Evolutionary conservation across 148 eudicot species (phyloP).

Genomic region (Chenopodium album): DNA sequence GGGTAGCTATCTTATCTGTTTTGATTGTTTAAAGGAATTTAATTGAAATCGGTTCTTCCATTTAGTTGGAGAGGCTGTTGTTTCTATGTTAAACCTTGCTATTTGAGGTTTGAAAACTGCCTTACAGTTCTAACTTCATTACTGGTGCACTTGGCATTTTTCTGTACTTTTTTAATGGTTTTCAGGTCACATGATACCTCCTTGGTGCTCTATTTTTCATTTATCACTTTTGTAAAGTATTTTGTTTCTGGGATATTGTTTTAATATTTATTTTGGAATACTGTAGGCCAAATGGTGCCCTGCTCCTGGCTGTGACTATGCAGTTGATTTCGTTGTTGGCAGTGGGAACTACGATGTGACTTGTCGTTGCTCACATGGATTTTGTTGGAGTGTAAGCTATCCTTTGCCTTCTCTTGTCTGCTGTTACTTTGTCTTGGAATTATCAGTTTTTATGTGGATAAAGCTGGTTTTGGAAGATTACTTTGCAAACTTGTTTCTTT

Average conservation of each 20-base stretch:
- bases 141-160: background rate
- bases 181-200: background rate
- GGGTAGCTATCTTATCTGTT: background rate
- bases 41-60: background rate
- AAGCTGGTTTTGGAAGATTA: background rate
- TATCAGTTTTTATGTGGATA: background rate
- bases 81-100: background rate
- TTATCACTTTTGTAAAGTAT: background rate
- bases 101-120: background rate
- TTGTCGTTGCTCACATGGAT: slow-evolving; percentile 69
- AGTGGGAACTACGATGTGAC: slow-evolving; percentile 73
- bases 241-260: background rate
- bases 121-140: background rate
- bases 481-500: background rate
- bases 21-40: no score
- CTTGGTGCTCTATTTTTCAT: background rate
- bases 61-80: background rate
- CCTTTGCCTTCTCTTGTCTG: slow-evolving; percentile 2
- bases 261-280: background rate
- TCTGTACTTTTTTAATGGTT: background rate
- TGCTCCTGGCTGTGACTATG: slow-evolving; percentile 89
- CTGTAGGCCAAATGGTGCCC: slow-evolving; percentile 90
- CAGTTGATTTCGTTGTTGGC: slow-evolving; percentile 69
- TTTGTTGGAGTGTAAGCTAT: slow-evolving; percentile 84
- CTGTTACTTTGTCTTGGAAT: background rate